phyloP scores from a whole-genome alignment of 345 rosid species.

The Aquilaria yunnanensis region DNA sequence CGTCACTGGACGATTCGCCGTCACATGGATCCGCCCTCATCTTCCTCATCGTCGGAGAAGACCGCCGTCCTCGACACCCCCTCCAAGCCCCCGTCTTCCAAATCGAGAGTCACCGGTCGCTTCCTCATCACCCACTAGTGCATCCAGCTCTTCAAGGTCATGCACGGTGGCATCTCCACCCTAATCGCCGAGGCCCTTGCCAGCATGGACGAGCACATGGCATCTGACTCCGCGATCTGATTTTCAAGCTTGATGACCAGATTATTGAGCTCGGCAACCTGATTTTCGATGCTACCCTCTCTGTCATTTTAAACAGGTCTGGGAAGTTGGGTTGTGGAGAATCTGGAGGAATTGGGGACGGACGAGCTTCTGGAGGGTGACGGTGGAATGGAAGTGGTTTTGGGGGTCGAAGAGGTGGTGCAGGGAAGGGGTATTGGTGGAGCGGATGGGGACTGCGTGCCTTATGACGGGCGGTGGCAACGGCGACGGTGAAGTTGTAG shows the following conservation, averaged over 20 bases:
- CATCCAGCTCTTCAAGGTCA: slow-evolving; percentile 89
- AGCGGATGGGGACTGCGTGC: too few species aligned
- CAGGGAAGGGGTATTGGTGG: too few species aligned
- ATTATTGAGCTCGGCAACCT: slow-evolving; percentile 66
- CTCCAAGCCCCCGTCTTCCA: slow-evolving; percentile 50
- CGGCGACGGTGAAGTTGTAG: too few species aligned
- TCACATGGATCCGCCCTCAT: slow-evolving; percentile 23
- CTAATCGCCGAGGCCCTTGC: slow-evolving; percentile 79
- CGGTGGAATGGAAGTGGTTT: too few species aligned
- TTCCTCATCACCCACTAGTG: slow-evolving; percentile 47
- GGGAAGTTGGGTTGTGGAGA: slow-evolving; percentile 81
- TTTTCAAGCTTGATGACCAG: slow-evolving; percentile 59
- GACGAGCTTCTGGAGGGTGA: too few species aligned
- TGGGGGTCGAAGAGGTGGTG: too few species aligned
- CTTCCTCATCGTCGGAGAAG: slow-evolving; percentile 21
- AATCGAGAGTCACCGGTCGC: slow-evolving; percentile 55
- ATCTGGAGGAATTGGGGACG: neutral
- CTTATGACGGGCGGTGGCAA: too few species aligned
- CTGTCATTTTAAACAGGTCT: slow-evolving; percentile 38
- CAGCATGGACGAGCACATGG: slow-evolving; percentile 87
- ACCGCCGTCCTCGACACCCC: slow-evolving; percentile 38
- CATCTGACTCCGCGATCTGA: slow-evolving; percentile 71
- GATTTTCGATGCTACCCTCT: slow-evolving; percentile 20
- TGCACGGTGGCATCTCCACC: slow-evolving; percentile 95
- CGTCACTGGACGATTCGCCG: too few species aligned